Base-by-base conservation (phyloP, 768 basidiomycete species). In the Agaricus subrufescens region DNA sequence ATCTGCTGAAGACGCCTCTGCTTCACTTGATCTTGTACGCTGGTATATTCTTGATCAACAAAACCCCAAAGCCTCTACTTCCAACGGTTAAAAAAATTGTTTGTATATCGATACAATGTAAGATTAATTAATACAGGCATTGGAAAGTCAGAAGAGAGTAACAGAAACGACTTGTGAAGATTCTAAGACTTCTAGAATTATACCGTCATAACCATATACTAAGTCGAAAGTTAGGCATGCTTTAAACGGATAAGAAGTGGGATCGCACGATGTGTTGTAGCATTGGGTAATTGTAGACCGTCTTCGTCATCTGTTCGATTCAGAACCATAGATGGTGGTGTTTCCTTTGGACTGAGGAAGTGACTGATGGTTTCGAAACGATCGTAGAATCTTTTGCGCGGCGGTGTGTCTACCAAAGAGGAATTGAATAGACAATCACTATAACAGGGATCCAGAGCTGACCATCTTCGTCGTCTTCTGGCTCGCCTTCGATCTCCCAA, bases 391-490 rank as follows among this genome's bases (percentile, higher is more conserved):
- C 77, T 81, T 70, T 86, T 89, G 37, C 85, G 75, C 3, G 89
- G 89, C 7, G 89, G 89, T 2, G 85, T 81, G 66, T 89, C 89
- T 91, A 53, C 7, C 34, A 7, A 34, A 34, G 7, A 31, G 7
- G 38, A n/a, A 12, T 54, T 48, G 49, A 29, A 55, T 39, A 50
- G 50, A 44, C 51, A 14, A 51, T 25, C 53, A 30, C 8, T 53
- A 46, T 31, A n/a, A 29, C 25, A 34, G 40, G 43, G 26, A 27
- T 29, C 29, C 2, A 14, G 15, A 45, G 62, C 65, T 60, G 58
- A 88, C 89, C 87, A 65, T 91, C 89, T 73, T 91, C 88, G 55
- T 91, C 89, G 54, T 90, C 89, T 68, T 91, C 89, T 26, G 88
- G 88, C 50, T 71, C 73, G 3, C 86, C 87, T 66, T 90, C 86